These are phyloP conservation scores for Pseudogymnoascus sp. DNA, from an alignment of 2,329 filamentous ascomycete genomes.

Conservation along the genomic window DNA sequence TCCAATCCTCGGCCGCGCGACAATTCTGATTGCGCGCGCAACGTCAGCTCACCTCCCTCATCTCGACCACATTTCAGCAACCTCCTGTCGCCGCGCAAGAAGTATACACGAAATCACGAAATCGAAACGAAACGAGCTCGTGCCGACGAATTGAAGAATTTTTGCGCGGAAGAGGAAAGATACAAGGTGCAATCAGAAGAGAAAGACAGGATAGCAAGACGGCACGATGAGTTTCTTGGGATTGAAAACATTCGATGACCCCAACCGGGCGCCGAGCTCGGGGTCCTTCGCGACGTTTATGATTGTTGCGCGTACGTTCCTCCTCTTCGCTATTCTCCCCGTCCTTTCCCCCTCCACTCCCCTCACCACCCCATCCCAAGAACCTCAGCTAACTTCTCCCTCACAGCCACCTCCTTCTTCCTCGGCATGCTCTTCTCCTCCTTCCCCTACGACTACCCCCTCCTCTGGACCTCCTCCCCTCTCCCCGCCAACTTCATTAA, in stretches of 20 bases:
- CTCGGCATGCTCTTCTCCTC: conserved; percentile 94
- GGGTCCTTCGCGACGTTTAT: conserved; percentile 90
- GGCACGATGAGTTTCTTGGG: neutral
- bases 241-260: conserved; percentile 23
- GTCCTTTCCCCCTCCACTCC: conserved; percentile 15
- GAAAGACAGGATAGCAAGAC: neutral
- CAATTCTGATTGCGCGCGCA: neutral
- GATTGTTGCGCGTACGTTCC: conserved; percentile 77
- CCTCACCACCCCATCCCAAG: conserved; percentile 1
- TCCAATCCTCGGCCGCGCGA: neutral
- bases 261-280: conserved; percentile 50
- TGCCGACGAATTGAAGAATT: too few species aligned
- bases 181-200: neutral
- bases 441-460: conserved; percentile 91
- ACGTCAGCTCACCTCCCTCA: neutral
- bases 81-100: too few species aligned
- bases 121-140: neutral
- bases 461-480: conserved; percentile 67
- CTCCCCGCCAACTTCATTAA: conserved; percentile 60
- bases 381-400: conserved; percentile 43
- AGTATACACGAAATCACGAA: neutral
- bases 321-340: conserved; percentile 13
- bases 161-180: neutral
- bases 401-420: conserved; percentile 86
- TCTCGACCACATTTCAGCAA: neutral